A percentile compares a stretch with the other conserved stretches of the same genome.
These are phyloP conservation scores for Nyctanthes arbortristis DNA, from an alignment of 257 asterid species.

Conservation along the genomic window DNA sequence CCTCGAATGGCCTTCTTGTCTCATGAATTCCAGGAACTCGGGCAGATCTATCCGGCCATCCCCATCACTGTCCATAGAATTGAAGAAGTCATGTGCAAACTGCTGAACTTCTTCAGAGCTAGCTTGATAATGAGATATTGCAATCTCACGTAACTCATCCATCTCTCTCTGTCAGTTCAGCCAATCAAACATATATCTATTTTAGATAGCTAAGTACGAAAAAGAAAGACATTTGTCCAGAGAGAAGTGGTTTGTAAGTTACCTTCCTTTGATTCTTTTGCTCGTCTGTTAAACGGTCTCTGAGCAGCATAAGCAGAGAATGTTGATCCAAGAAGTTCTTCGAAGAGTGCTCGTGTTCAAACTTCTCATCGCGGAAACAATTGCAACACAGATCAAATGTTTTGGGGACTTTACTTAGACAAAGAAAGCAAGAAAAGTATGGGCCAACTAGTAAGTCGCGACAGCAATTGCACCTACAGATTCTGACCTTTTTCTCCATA, in stretches of 20 bases:
- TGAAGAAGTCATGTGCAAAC: conserved; percentile 21
- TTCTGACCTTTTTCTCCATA: conserved; percentile 26
- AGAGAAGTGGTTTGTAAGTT: too few relatives aligned
- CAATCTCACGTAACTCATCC: conserved; percentile 11
- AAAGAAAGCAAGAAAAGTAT: conserved; percentile 37
- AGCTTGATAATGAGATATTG: conserved; percentile 7
- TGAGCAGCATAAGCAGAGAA: conserved; percentile 2
- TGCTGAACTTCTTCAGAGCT: not conserved
- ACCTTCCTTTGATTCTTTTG: not conserved
- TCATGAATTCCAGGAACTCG: conserved; percentile 24
- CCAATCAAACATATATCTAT: too few relatives aligned
- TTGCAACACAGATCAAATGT: conserved; percentile 32
- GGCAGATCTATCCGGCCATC: conserved; percentile 13
- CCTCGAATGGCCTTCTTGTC: conserved; percentile 18
- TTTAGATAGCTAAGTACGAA: too few relatives aligned
- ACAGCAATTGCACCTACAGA: conserved; percentile 19
- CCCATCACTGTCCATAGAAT: conserved; percentile 25
- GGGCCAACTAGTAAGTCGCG: conserved; percentile 20
- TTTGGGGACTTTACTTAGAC: conserved; percentile 10
- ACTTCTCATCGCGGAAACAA: conserved; percentile 20
- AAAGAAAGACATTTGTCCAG: too few relatives aligned
- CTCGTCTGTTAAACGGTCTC: not conserved
- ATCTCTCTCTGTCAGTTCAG: conserved; percentile 23
- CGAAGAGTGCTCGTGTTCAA: conserved; percentile 27
- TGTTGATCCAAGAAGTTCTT: conserved; percentile 29